Percentiles rank a stretch among this genome's conserved stretches.
Conservation (phyloP, 371 early-diverging fungal genomes). For the Actinomortierella ambigua region DNA sequence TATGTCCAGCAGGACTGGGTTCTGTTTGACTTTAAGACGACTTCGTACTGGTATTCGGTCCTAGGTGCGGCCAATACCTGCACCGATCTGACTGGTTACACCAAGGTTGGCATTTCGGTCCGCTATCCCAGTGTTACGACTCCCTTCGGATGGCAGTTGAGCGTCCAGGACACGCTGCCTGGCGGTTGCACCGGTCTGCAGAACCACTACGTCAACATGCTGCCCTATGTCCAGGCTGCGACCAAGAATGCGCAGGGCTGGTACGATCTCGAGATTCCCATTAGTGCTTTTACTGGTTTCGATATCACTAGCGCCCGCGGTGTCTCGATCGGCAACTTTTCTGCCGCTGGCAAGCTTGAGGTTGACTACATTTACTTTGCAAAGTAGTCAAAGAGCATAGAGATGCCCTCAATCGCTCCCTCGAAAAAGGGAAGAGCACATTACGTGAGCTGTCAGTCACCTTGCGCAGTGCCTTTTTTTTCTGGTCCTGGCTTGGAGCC, state of each 20-base stretch:
- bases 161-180: background rate
- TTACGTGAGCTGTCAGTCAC: no score
- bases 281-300: constrained; percentile 1
- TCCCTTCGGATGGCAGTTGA: constrained; percentile 6
- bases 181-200: background rate
- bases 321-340: background rate
- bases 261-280: constrained; percentile 11
- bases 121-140: constrained; percentile 7
- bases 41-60: constrained; percentile 14
- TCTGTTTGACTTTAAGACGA: background rate
- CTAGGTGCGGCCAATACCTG: constrained; percentile 13
- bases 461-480: no score
- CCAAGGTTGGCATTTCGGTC: constrained; percentile 5
- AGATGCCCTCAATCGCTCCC: no score
- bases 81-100: constrained; percentile 7
- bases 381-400: no score
- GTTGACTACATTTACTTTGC: constrained; percentile 13
- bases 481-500: no score
- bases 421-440: no score
- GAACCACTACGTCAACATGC: background rate
- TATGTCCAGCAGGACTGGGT: constrained; percentile 15
- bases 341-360: constrained; percentile 1
- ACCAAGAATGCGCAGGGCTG: background rate
- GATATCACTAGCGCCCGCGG: background rate
- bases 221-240: constrained; percentile 2